Evolutionary conservation across 352 stramenopile genomes (phyloP), one percentile per base, ranked within the genome.

Genomic region (Sclerospora graminicola): DNA sequence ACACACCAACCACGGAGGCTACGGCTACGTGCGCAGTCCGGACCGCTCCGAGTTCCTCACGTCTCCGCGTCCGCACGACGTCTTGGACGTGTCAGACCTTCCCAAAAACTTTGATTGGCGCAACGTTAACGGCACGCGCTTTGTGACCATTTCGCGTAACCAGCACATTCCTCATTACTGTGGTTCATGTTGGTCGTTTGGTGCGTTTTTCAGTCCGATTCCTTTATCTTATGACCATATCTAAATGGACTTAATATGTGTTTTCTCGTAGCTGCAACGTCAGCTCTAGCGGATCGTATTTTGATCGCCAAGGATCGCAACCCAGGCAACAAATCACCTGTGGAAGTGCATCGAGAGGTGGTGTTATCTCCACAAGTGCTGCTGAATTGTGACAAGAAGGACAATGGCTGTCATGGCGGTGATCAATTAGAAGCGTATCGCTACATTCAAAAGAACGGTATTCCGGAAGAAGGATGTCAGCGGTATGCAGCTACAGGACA

Each of bases 381-480:
- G 6, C 67, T 95, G n/a, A 92, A 95, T 57, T 95, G 84, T 52
- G 84, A 93, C 38, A 57, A 82, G 30, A 81, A 83, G 32, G 78
- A 89, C 69, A 51, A 79, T 23, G 80, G 81, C 26, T 98, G 95
- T 63, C 84, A 96, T 62, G 95, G 94, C 20, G 96, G 96, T 26
- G 82, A 87, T 55, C 80, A 94, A 40, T 62, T 95, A 15, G 75
- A 82, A 27, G 89, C 88, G 8, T 98, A 98, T 64, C 76, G 85
- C 51, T 95, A 78, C 52, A 96, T 95, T 23, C 70, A 95, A 39
- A 58, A 97, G 45, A 76, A 95, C 21, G 84, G 79, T 13, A 79
- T 98, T 24, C 90, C 92, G 0, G 95, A 96, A 47, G 93, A 98
- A 65, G 94, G 92, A 7, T 98, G 92, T 54, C 84, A 96, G 57